Percentiles rank a stretch among this genome's conserved stretches.
phyloP scores from a whole-genome alignment of 371 early-diverging fungal species.

The Dichotomocladium elegans region DNA sequence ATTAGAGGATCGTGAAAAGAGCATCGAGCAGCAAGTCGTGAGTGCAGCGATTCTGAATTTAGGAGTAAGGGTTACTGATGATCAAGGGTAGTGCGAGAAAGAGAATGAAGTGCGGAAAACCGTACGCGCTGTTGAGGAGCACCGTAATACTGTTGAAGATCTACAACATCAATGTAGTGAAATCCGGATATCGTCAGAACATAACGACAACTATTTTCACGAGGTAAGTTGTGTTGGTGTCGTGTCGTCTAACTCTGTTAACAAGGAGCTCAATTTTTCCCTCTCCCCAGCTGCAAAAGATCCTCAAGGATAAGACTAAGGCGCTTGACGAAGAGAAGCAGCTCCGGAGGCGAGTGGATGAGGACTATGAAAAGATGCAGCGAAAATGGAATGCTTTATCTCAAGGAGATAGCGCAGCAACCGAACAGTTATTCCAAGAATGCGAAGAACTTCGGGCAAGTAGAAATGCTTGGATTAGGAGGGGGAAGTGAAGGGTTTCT shows the following conservation, averaged over 20 bases:
- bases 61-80: too few relatives aligned
- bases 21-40: conserved; percentile 29
- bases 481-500: too few relatives aligned
- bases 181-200: conserved; percentile 14
- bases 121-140: conserved; percentile 45
- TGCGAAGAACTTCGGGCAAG: conserved; percentile 41
- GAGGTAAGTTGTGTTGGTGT: neutral
- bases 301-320: conserved; percentile 57
- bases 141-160: conserved; percentile 41
- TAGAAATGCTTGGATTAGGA: too few relatives aligned
- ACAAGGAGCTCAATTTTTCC: neutral
- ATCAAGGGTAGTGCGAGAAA: conserved; percentile 20
- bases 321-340: conserved; percentile 56
- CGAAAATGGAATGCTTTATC: conserved; percentile 34
- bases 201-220: conserved; percentile 9
- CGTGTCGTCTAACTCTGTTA: neutral
- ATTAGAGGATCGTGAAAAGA: conserved; percentile 32
- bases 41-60: neutral
- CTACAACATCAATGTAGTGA: conserved; percentile 32
- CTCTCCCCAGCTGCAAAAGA: conserved; percentile 34
- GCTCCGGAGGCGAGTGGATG: conserved; percentile 47
- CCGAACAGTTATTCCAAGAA: conserved; percentile 29
- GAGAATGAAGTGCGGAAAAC: conserved; percentile 47
- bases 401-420: conserved; percentile 34
- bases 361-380: conserved; percentile 54